Conservation (phyloP, 2,329 filamentous ascomycete genomes). For the Curvularia eragrostidis region DNA sequence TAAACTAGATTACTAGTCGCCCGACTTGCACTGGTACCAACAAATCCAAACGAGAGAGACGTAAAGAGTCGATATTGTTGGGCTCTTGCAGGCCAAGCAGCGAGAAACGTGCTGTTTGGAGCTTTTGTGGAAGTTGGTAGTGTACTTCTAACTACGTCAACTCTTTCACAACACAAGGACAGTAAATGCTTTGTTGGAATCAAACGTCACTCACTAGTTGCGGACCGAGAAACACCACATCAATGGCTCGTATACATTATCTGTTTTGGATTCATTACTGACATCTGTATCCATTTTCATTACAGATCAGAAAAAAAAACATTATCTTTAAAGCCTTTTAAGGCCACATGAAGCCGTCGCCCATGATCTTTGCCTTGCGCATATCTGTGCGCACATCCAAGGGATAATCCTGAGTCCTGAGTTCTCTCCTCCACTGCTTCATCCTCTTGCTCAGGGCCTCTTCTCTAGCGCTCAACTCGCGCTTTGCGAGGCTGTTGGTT, state of each 20-base stretch:
- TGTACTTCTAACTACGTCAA: no score
- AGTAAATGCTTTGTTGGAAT: no score
- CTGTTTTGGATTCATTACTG: no score
- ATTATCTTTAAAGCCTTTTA: no score
- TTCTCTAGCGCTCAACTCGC: conserved; percentile 33
- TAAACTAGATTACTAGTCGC: conserved; percentile 47
- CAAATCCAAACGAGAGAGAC: conserved; percentile 47
- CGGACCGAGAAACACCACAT: no score
- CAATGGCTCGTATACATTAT: no score
- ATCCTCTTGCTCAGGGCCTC: conserved; percentile 36
- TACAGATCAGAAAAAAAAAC: no score
- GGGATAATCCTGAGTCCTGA: conserved; percentile 42
- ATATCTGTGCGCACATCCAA: conserved; percentile 46
- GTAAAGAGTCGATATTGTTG: conserved; percentile 49
- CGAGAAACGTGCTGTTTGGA: conserved; percentile 31
- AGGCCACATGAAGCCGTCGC: conserved; percentile 38
- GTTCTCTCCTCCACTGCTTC: conserved; percentile 39
- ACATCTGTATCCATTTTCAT: no score
- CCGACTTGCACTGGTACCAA: conserved; percentile 47
- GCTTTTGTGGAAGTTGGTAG: no score
- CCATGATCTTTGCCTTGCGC: conserved; percentile 25
- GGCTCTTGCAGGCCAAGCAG: no score
- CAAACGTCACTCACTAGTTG: no score
- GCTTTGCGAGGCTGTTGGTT: conserved; percentile 29
- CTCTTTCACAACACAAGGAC: no score